Base-by-base conservation (phyloP, 257 asterid genomes). In the Lycium barbarum region DNA sequence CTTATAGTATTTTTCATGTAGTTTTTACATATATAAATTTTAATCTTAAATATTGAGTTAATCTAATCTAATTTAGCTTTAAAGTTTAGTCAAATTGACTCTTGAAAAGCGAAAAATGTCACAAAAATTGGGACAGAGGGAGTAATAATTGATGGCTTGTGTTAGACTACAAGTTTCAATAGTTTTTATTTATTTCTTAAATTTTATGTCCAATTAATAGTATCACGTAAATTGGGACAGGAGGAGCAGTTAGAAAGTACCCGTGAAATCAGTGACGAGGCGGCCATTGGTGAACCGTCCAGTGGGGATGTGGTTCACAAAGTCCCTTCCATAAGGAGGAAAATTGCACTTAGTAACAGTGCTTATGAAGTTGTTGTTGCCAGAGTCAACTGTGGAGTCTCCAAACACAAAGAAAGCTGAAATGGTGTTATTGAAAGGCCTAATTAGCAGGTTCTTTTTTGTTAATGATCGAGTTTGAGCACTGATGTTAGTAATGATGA, bases 341-440 rank as follows among this genome's bases (percentile, higher is more conserved):
- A 92, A 94, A 59, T 94, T 89, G 91, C 93, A 57, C 86, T 57
- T 86, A 14, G 80, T 17, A 45, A 71, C 4, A 2, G 98, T 94
- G 7, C 14, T 0, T 6, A 89, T 83, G 86, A 83, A 92, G 80
- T 94, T 87, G 84, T 94, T 94, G 89, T 94, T 94, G 68, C 98
- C 98, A 6, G 97, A 40, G 83, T 94, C 97, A 3, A 93, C 98
- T 0, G 95, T 91, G 15, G 98, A 94, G 55, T 94, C 98, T 17
- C 98, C 98, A 58, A 94, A 93, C 20, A 91, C 89, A 3, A 90
- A 87, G 14, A 92, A 1, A 6, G 94, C 91, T 2, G 97, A 80
- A 47, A 90, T 2, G 11, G 88, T 80, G 62, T 55, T 66, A 70
- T 85, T 73, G 10, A 82, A 66, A 18, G 76, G 86, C 35, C 78